Percentiles rank a stretch among this genome's conserved stretches.
Evolutionary conservation across 192 early-diverging fungal species (phyloP).

Genomic region (Paraglomus occultum): DNA sequence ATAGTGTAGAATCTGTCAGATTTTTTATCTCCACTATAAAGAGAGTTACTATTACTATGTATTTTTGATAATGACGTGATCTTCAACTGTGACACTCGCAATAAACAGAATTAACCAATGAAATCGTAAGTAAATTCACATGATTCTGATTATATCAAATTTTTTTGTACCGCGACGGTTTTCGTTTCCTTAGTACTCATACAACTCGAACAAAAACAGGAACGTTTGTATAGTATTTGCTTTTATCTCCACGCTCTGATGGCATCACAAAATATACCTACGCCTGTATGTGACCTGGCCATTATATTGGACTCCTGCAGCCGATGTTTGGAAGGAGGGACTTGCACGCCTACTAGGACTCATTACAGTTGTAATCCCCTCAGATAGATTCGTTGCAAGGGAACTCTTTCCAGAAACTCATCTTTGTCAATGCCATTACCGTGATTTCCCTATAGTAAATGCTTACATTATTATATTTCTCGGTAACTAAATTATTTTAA

Average conservation of each 20-base stretch:
- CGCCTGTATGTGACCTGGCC: constrained; percentile 18
- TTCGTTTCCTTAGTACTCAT: too few relatives aligned
- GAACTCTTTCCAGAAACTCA: neutral
- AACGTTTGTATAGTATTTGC: too few relatives aligned
- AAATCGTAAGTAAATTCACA: too few relatives aligned
- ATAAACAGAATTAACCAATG: too few relatives aligned
- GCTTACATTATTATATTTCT: neutral
- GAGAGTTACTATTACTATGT: too few relatives aligned
- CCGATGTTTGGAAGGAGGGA: constrained; percentile 31
- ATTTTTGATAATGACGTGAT: too few relatives aligned
- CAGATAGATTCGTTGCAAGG: constrained; percentile 29
- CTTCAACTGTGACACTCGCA: too few relatives aligned
- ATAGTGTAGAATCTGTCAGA: too few relatives aligned
- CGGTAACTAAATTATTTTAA: constrained; percentile 21
- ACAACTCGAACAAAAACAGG: too few relatives aligned
- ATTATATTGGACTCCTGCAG: constrained; percentile 29
- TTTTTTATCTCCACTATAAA: too few relatives aligned
- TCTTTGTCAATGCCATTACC: constrained; percentile 5
- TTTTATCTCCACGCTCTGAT: neutral
- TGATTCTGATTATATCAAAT: too few relatives aligned
- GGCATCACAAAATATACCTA: constrained; percentile 24
- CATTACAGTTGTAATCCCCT: constrained; percentile 30
- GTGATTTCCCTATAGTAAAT: neutral
- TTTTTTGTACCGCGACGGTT: too few relatives aligned
- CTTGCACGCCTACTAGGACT: constrained; percentile 29